phyloP scores from a whole-genome alignment of 306 rosid species.

The Prunus padus region DNA sequence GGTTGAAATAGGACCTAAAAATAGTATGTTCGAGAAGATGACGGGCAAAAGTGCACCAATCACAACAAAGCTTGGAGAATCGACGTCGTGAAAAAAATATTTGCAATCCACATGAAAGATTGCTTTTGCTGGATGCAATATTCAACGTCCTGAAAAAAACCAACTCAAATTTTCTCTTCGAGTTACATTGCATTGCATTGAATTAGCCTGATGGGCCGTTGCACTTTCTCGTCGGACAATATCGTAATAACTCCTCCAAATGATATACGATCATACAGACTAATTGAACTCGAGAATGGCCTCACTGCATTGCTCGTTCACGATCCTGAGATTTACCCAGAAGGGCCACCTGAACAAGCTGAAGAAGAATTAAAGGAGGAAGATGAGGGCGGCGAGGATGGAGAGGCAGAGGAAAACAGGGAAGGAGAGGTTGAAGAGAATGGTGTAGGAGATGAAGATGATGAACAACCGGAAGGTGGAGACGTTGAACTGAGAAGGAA shows the following conservation, averaged over 20 bases:
- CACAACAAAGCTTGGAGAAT: too few relatives aligned
- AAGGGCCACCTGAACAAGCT: slow-evolving; percentile 42
- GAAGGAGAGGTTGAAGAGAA: slow-evolving; percentile 10
- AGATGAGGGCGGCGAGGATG: too few relatives aligned
- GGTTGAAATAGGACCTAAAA: too few relatives aligned
- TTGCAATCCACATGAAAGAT: too few relatives aligned
- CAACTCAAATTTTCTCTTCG: too few relatives aligned
- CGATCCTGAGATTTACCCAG: slow-evolving; percentile 84
- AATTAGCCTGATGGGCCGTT: slow-evolving; percentile 15
- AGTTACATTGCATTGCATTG: too few relatives aligned
- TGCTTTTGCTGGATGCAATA: too few relatives aligned
- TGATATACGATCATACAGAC: slow-evolving; percentile 67
- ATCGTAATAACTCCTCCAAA: slow-evolving; percentile 70
- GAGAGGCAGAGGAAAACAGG: too few relatives aligned
- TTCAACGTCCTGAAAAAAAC: too few relatives aligned
- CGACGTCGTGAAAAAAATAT: too few relatives aligned
- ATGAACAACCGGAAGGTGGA: slow-evolving; percentile 3
- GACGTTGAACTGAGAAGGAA: slow-evolving; percentile 25
- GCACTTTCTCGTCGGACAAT: slow-evolving; percentile 44
- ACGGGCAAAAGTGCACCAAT: too few relatives aligned
- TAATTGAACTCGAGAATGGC: slow-evolving; percentile 63
- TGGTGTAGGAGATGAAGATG: background rate
- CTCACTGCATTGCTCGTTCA: slow-evolving; percentile 81
- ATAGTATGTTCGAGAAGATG: too few relatives aligned
- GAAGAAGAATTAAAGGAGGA: slow-evolving; percentile 23